Evolutionary conservation across 305 asterid genomes (phyloP).

Genomic region (Fraxinus paxiana): DNA sequence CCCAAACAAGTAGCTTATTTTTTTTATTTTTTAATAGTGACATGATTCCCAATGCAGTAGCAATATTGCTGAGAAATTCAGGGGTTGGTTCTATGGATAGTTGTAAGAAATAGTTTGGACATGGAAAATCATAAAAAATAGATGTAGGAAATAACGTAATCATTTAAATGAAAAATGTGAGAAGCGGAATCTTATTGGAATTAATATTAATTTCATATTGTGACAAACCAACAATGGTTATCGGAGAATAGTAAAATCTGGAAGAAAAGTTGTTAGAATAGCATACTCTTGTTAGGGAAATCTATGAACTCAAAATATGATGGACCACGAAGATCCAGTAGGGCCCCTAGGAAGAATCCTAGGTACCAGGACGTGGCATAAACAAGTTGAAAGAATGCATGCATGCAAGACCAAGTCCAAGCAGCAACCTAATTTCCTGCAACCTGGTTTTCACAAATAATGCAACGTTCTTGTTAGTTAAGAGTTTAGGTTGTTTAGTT

Average conservation of each 20-base stretch:
- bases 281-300: background rate
- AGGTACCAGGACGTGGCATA: too few relatives aligned
- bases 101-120: background rate
- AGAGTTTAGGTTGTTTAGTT: too few relatives aligned
- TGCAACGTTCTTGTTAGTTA: too few relatives aligned
- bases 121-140: background rate
- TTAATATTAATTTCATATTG: background rate
- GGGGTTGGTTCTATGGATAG: background rate
- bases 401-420: too few relatives aligned
- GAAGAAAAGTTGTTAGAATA: background rate
- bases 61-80: background rate
- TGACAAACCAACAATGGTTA: background rate
- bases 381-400: too few relatives aligned
- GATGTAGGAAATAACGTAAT: background rate
- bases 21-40: background rate
- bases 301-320: background rate
- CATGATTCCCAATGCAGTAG: background rate
- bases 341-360: too few relatives aligned
- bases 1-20: background rate
- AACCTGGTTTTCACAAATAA: too few relatives aligned
- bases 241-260: background rate
- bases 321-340: too few relatives aligned
- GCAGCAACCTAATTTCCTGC: too few relatives aligned
- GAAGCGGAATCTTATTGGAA: background rate
- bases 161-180: background rate